A percentile compares a stretch with the other conserved stretches of the same genome.
Evolutionary conservation across 805 yeast species (phyloP).

Genomic region (Kazachstania taianensis): DNA sequence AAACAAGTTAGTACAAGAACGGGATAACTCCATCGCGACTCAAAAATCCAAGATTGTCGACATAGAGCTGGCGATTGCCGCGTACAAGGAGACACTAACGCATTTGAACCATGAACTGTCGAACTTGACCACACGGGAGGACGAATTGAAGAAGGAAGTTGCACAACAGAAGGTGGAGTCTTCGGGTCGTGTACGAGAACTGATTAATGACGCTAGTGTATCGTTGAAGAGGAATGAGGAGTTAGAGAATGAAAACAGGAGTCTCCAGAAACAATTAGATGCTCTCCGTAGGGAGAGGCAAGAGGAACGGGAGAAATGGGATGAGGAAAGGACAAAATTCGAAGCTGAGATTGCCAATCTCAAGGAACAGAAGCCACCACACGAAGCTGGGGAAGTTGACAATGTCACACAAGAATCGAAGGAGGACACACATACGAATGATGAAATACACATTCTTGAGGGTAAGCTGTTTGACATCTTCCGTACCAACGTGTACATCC

Average conservation of each 20-base stretch:
- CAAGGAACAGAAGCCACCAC: not conserved
- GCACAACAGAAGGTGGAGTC: conserved; percentile 10
- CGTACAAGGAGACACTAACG: conserved; percentile 23
- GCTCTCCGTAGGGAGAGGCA: not conserved
- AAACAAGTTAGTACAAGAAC: not conserved
- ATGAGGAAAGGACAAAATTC: conserved; percentile 29
- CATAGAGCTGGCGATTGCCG: conserved; percentile 19
- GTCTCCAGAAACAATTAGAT: not conserved
- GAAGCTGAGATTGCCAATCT: not conserved
- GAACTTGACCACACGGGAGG: conserved; percentile 18
- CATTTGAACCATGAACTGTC: conserved; percentile 22
- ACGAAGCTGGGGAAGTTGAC: not conserved
- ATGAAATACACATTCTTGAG: not conserved
- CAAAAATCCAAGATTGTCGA: conserved; percentile 11
- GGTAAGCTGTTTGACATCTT: conserved; percentile 28
- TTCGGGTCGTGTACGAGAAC: not conserved
- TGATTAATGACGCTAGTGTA: not conserved
- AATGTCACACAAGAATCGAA: not conserved
- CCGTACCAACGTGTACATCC: conserved; percentile 42
- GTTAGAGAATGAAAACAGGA: not conserved
- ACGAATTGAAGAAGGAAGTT: conserved; percentile 16
- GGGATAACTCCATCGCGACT: not conserved
- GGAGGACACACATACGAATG: not conserved
- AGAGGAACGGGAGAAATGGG: not conserved
- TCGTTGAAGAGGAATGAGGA: not conserved